phyloP scores from a whole-genome alignment of 1,284 basidiomycete species.

The Cutaneotrichosporon daszewskae region DNA sequence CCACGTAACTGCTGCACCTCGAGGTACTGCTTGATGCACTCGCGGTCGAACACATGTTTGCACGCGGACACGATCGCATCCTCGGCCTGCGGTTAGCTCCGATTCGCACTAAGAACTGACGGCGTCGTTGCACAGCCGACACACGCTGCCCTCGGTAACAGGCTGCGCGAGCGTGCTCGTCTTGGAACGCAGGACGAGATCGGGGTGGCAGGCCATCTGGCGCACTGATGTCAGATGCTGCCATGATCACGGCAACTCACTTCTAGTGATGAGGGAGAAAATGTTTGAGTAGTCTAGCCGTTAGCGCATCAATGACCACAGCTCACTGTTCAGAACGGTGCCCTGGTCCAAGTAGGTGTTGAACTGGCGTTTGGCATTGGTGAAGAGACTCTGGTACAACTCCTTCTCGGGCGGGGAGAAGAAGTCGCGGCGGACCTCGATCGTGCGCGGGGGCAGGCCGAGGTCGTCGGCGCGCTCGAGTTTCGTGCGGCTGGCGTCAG shows the following conservation, averaged over 20 bases:
- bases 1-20: slow-evolving; percentile 56
- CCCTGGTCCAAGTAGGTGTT: slow-evolving; percentile 83
- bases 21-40: slow-evolving; percentile 92
- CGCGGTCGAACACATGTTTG: slow-evolving; percentile 63
- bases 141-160: slow-evolving; percentile 65
- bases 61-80: slow-evolving; percentile 94
- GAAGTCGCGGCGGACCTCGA: slow-evolving; percentile 81
- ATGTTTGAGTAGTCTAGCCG: slow-evolving; percentile 85
- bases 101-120: slow-evolving; percentile 44
- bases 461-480: slow-evolving; percentile 95
- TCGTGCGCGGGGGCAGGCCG: slow-evolving; percentile 89
- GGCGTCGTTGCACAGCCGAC: slow-evolving; percentile 92
- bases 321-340: slow-evolving; percentile 83
- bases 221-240: slow-evolving; percentile 54
- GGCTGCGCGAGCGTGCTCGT: slow-evolving; percentile 68
- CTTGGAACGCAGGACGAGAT: slow-evolving; percentile 72
- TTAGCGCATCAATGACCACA: background rate
- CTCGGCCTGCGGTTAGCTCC: slow-evolving; percentile 54
- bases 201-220: slow-evolving; percentile 88
- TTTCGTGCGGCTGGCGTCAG: slow-evolving; percentile 50
- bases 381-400: slow-evolving; percentile 85
- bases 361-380: slow-evolving; percentile 88
- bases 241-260: slow-evolving; percentile 21
- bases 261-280: slow-evolving; percentile 57
- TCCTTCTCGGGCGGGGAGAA: slow-evolving; percentile 98